phyloP scores from a whole-genome alignment of 2,329 filamentous ascomycete species.

The Penicillium sp. region DNA sequence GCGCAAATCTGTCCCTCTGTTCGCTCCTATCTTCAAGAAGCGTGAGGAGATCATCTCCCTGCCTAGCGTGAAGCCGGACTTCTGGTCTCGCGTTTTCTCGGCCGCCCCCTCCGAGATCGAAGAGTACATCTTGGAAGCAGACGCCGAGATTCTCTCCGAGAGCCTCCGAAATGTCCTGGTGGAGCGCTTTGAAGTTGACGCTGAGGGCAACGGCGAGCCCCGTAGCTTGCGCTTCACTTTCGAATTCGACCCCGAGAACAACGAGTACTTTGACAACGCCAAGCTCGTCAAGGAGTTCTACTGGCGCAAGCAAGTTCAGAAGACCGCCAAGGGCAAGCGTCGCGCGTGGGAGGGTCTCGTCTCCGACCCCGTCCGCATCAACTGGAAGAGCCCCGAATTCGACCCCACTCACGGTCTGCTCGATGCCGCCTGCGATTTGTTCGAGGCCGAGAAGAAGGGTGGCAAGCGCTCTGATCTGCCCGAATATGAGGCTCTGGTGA shows the following conservation, averaged over 20 bases:
- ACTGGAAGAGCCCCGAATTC: conserved; percentile 74
- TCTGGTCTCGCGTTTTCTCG: conserved; percentile 93
- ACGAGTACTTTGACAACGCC: conserved; percentile 73
- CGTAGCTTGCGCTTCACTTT: conserved; percentile 72
- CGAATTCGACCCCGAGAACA: conserved; percentile 62
- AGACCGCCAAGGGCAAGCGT: conserved; percentile 37
- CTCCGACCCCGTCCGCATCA: conserved; percentile 79
- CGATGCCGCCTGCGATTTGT: conserved; percentile 64
- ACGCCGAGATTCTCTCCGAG: conserved; percentile 62
- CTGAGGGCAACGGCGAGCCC: conserved; percentile 62
- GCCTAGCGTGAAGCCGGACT: conserved; percentile 58
- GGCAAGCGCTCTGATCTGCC: conserved; percentile 47
- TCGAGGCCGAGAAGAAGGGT: conserved; percentile 52
- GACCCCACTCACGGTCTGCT: conserved; percentile 79
- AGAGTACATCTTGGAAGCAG: conserved; percentile 75
- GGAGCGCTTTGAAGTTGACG: conserved; percentile 68
- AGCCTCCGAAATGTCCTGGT: conserved; percentile 65
- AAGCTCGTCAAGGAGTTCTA: conserved; percentile 88
- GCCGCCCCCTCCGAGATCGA: conserved; percentile 80
- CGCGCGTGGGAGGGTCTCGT: conserved; percentile 69
- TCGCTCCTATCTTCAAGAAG: conserved; percentile 67
- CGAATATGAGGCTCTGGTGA: conserved; percentile 48
- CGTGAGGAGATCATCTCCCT: conserved; percentile 63
- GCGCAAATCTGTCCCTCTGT: conserved; percentile 64
- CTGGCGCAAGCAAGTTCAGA: conserved; percentile 59